phyloP scores from a whole-genome alignment of 495 filamentous ascomycete species.

The Collariella sp. region DNA sequence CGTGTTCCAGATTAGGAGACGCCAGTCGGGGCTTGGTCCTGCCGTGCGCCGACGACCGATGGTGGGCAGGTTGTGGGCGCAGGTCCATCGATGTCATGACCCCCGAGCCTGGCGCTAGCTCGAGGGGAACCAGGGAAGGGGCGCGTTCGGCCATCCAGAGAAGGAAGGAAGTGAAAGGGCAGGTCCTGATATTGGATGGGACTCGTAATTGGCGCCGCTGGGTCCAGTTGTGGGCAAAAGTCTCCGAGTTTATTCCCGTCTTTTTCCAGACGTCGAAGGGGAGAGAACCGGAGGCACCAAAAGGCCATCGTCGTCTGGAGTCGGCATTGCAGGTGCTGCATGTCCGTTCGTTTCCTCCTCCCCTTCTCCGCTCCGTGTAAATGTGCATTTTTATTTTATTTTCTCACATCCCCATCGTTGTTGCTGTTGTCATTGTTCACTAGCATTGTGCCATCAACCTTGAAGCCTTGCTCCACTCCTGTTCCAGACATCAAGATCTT shows the following conservation, averaged over 20 bases:
- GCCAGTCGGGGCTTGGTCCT: not conserved
- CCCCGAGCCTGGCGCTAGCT: not conserved
- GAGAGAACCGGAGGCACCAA: too few relatives aligned
- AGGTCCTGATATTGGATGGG: too few relatives aligned
- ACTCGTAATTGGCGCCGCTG: too few relatives aligned
- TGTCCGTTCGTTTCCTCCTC: not conserved
- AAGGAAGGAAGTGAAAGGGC: not conserved
- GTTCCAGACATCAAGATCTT: not conserved
- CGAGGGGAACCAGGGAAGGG: too few relatives aligned
- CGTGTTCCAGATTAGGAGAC: not conserved
- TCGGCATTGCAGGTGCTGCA: not conserved
- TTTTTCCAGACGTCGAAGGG: not conserved
- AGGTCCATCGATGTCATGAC: conserved; percentile 2
- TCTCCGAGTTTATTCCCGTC: not conserved
- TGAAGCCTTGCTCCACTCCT: not conserved
- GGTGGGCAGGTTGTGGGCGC: not conserved
- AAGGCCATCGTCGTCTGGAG: not conserved
- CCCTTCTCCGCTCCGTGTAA: not conserved
- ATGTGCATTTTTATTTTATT: not conserved
- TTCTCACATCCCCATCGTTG: not conserved
- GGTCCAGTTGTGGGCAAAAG: too few relatives aligned
- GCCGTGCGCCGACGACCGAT: not conserved
- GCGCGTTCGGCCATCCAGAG: not conserved
- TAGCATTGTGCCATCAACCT: not conserved
- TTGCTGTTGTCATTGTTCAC: not conserved